phyloP scores from a whole-genome alignment of 2,329 filamentous ascomycete species.

The Gremmenia infestans region DNA sequence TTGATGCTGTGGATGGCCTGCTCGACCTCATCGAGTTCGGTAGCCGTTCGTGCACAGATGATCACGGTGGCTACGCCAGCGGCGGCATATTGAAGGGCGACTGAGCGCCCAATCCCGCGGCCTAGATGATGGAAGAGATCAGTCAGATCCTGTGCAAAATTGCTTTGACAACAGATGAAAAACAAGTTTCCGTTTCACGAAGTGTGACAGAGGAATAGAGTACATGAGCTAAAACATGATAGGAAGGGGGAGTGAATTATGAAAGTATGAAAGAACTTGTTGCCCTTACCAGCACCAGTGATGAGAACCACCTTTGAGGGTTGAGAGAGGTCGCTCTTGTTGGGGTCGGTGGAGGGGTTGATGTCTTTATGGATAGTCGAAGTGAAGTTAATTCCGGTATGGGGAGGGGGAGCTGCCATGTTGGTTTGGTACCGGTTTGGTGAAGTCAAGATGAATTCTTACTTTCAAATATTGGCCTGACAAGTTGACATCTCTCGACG shows the following conservation, averaged over 20 bases:
- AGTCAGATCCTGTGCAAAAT: neutral
- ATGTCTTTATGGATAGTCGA: slow-evolving; percentile 3
- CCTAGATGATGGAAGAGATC: slow-evolving; percentile 36
- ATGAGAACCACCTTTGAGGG: neutral
- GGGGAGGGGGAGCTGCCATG: neutral
- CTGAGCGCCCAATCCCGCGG: slow-evolving; percentile 60
- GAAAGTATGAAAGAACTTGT: no score
- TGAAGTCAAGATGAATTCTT: no score
- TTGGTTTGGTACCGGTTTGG: neutral
- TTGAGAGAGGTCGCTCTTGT: slow-evolving; percentile 3
- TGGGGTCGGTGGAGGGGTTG: slow-evolving; percentile 2
- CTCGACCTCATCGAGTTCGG: slow-evolving; percentile 6
- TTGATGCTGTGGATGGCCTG: slow-evolving; percentile 1
- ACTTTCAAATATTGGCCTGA: no score
- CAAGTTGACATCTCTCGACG: no score
- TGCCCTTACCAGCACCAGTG: neutral
- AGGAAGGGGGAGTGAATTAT: no score
- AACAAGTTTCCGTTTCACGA: no score
- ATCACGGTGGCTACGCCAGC: slow-evolving; percentile 45
- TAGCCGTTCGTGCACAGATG: slow-evolving; percentile 7
- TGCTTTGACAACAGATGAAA: no score
- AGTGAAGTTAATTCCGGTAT: slow-evolving; percentile 1
- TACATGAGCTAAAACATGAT: no score
- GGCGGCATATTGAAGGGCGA: slow-evolving; percentile 63
- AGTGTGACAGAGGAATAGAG: no score